These are phyloP conservation scores for Penicillium odoratum DNA, from an alignment of 495 filamentous ascomycete genomes.

Conservation along the genomic window DNA sequence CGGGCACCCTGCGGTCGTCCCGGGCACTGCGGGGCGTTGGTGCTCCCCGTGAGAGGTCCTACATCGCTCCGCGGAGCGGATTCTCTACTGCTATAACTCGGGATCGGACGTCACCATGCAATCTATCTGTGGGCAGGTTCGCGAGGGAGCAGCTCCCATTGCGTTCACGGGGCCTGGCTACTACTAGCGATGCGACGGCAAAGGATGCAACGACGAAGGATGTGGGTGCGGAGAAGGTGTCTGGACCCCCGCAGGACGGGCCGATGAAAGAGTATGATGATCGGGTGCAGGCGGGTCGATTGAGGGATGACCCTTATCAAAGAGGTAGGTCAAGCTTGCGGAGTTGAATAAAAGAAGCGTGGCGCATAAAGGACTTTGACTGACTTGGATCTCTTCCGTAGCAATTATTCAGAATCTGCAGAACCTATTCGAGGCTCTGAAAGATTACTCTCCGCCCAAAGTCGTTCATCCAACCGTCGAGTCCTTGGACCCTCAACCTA, in stretches of 20 bases:
- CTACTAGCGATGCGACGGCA: conserved; percentile 14
- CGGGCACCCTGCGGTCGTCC: conserved; percentile 31
- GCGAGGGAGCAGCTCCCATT: conserved; percentile 6
- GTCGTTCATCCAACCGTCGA: conserved; percentile 72
- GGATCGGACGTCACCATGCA: not conserved
- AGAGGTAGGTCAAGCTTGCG: conserved; percentile 58
- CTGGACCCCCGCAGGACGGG: conserved; percentile 45
- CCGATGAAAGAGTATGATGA: conserved; percentile 85
- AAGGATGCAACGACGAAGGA: conserved; percentile 18
- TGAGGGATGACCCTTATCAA: conserved; percentile 89
- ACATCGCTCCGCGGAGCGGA: conserved; percentile 13
- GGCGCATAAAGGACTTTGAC: not conserved
- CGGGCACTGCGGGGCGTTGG: conserved; percentile 8
- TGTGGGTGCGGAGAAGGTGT: conserved; percentile 5
- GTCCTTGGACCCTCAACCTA: conserved; percentile 40
- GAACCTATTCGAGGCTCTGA: conserved; percentile 81
- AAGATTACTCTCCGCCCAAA: conserved; percentile 66
- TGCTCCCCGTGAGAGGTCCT: conserved; percentile 11
- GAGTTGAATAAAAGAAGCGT: not conserved
- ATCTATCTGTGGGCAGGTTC: not conserved
- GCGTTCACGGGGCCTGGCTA: conserved; percentile 23
- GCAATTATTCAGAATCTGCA: conserved; percentile 87
- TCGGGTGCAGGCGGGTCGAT: conserved; percentile 66
- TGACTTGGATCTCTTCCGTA: conserved; percentile 24
- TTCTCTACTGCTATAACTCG: not conserved